Evolutionary conservation across 441 rosid genomes (phyloP), one percentile per base, ranked within the genome.

Genomic region (Erodium trifolium): DNA sequence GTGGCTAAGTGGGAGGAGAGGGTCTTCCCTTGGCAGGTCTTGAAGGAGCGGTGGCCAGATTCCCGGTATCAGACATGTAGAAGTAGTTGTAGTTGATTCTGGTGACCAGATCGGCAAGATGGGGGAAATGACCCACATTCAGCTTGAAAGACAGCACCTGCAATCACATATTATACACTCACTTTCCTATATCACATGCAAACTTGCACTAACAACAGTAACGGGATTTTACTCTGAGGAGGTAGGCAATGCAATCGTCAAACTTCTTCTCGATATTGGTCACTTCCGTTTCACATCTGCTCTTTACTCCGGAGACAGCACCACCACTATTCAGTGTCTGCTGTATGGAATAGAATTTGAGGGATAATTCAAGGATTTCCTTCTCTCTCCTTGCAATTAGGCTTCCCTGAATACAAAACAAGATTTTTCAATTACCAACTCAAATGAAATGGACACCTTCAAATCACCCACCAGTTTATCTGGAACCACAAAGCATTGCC

Each of bases 401-500:
- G 72, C 91, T 91, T 89, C 99, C 88, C 99, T 93, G 77, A 31
- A 47, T 47, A 47, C 53, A 47, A 12, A 47, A 12, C 9, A 2
- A 2, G 27, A 23, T 23, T 23, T 23, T 23, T 23, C 27, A 23
- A 23, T 23, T 53, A 70, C 13, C n/a, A 53, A 65, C 65, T 67
- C 12, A 0, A 47, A 47, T 12, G 4, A 35, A 62, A 71, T n/a
- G 23, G 71, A 60, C 62, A 45, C 65, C 27, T 23, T 2, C 27
- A 23, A 68, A 65, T 68, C 29, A 73, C 70, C 59, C 68, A 93
- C 99, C 92, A 93, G 84, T 79, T 93, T 93, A 76, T 90, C 99
- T 65, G 95, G 96, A 78, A 89, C 96, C 71, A 93, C 93, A 73
- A 93, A 93, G 77, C 99, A 93, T 53, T 91, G 99, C 73, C 97